Base-by-base conservation (phyloP, 2,329 filamentous ascomycete genomes). In the Talaromyces sp. region DNA sequence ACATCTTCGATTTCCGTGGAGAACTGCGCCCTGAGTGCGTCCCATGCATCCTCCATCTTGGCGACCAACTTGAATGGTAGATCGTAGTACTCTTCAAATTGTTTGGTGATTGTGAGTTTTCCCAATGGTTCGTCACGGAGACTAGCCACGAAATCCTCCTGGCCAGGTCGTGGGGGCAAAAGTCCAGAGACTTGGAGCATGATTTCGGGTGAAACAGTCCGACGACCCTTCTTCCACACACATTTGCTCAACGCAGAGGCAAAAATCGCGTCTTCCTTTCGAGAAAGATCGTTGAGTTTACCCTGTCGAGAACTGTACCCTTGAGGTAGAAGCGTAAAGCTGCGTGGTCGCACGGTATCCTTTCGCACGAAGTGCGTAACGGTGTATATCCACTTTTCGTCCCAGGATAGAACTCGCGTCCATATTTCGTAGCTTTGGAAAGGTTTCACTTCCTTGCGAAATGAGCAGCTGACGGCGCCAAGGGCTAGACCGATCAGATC, bases 181-280 rank as follows among this genome's bases (percentile, higher is more conserved):
- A 71, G 63, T 19, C 65, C 64, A 31, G 68, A 67, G 22, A 65
- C 66, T 50, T 69, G 68, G 8, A 71, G 68, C 65, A 78, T 71
- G 52, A 79, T 78, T 52, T 80, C 77, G 0, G 69, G 68, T 0
- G 77, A 77, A 1, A 75, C 73, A 9, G 67, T 69, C 5, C 64
- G 35, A 16, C 67, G 66, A 22, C 67, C 67, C 31, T 69, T 68
- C 31, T 69, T 69, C 66, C 63, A 68, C 14, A 68, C 67, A 52
- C 64, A 68, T 49, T 69, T 69, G 27, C 66, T 68, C 50, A 69
- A 37, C 3, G 66, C 64, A 13, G 67, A 68, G 14, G 67, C 66
- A 24, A 64, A 68, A 33, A 68, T 66, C 4, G 67, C 65, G 19
- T 66, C 65, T 63, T 69, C 66, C 27, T 67, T 66, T 43, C 65